phyloP scores from a whole-genome alignment of 345 rosid genomes.

The Aurinia saxatilis region DNA sequence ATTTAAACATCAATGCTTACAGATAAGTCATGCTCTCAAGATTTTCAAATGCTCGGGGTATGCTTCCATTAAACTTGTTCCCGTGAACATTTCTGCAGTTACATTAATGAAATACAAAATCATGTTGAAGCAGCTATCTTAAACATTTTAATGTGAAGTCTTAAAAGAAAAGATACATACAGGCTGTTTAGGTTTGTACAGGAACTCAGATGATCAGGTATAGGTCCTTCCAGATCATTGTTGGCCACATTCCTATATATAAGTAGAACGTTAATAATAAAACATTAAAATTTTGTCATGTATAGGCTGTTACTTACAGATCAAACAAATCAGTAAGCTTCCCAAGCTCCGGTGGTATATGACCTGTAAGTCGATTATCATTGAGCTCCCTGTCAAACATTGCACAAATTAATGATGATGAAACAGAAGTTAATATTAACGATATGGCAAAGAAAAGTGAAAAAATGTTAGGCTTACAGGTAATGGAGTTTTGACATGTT shows the following conservation, averaged over 20 bases:
- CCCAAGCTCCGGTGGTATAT: slow-evolving; percentile 87
- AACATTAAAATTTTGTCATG: not conserved
- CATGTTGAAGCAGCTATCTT: not conserved
- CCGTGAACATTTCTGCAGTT: slow-evolving; percentile 70
- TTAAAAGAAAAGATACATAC: slow-evolving; percentile 34
- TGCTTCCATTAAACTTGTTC: slow-evolving; percentile 69
- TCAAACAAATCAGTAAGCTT: slow-evolving; percentile 91
- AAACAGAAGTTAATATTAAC: not conserved
- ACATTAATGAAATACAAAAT: slow-evolving; percentile 11
- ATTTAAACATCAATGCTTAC: slow-evolving; percentile 38
- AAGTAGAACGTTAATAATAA: not conserved
- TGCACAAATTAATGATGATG: not conserved
- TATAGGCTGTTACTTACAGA: slow-evolving; percentile 48
- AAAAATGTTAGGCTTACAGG: slow-evolving; percentile 41
- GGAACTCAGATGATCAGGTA: slow-evolving; percentile 81
- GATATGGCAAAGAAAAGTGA: not conserved
- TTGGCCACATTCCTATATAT: slow-evolving; percentile 72
- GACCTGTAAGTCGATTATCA: slow-evolving; percentile 66
- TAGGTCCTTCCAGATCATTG: slow-evolving; percentile 74
- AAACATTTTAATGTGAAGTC: not conserved
- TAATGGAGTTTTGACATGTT: slow-evolving; percentile 96
- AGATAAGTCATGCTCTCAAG: slow-evolving; percentile 89
- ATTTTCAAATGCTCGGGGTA: slow-evolving; percentile 68
- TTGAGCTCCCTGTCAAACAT: slow-evolving; percentile 71
- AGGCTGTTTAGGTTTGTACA: slow-evolving; percentile 89